phyloP scores from a whole-genome alignment of 768 basidiomycete species.

The Candolleomyces eurysporus region DNA sequence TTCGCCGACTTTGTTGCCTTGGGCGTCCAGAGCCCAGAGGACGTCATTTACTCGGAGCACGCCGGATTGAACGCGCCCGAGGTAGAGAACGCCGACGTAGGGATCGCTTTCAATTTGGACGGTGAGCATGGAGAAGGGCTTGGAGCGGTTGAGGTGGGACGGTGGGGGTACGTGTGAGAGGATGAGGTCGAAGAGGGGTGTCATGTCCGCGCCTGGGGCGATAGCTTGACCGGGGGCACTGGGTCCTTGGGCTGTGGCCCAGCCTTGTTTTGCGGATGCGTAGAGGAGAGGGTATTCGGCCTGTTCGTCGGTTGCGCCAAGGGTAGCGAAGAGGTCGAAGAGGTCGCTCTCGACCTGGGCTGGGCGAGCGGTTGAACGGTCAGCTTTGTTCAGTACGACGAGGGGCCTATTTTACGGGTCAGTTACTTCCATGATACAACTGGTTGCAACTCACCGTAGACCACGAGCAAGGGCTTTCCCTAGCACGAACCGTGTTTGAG shows the following conservation, averaged over 20 bases:
- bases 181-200: constrained; percentile 45
- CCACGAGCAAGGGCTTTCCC: constrained; percentile 44
- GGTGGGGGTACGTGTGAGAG: constrained; percentile 43
- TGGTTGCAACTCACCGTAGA: constrained; percentile 30
- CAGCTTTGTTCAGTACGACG: constrained; percentile 52
- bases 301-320: constrained; percentile 50
- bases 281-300: constrained; percentile 52
- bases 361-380: constrained; percentile 41
- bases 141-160: constrained; percentile 30
- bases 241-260: constrained; percentile 34
- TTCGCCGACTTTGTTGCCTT: constrained; percentile 47
- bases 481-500: constrained; percentile 55
- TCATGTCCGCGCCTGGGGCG: constrained; percentile 30
- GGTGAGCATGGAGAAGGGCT: constrained; percentile 51
- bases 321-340: constrained; percentile 49
- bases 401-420: constrained; percentile 31
- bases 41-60: constrained; percentile 37
- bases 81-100: constrained; percentile 48
- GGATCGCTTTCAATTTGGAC: constrained; percentile 51
- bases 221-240: constrained; percentile 13
- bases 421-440: background rate
- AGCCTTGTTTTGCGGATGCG: constrained; percentile 50
- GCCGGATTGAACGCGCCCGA: constrained; percentile 45
- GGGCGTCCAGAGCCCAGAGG: constrained; percentile 36
- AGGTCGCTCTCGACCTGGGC: constrained; percentile 48